A percentile compares a stretch with the other conserved stretches of the same genome.
phyloP scores from a whole-genome alignment of 2,329 filamentous ascomycete genomes.

The Aspergillus jensenii region DNA sequence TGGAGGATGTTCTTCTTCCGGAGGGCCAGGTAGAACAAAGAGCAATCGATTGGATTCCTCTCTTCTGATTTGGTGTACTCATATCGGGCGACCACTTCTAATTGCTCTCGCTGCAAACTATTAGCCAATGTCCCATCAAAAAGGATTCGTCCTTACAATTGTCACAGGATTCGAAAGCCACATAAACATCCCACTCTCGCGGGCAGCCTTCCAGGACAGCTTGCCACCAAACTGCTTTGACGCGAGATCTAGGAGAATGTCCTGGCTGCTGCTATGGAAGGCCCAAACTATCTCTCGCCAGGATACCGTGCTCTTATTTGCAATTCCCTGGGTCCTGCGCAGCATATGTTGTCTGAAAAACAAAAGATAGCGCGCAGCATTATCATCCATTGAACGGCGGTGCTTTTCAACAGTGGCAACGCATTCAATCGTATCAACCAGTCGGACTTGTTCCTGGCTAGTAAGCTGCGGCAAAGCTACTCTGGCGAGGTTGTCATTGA shows the following conservation, averaged over 20 bases:
- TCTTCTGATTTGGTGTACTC: conserved; percentile 87
- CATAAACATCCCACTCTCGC: conserved; percentile 88
- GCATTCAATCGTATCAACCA: conserved; percentile 83
- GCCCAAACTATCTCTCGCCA: conserved; percentile 54
- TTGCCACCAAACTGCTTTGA: conserved; percentile 74
- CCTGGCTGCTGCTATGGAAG: conserved; percentile 62
- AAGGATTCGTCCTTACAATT: conserved; percentile 59
- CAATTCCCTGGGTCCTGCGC: conserved; percentile 63
- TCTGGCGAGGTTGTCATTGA: conserved; percentile 75
- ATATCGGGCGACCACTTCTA: conserved; percentile 87
- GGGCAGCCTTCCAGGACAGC: conserved; percentile 80
- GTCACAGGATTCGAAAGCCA: conserved; percentile 80
- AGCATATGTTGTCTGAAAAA: conserved; percentile 82
- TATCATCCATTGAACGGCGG: conserved; percentile 83
- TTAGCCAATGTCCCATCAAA: conserved; percentile 11
- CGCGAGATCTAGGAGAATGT: conserved; percentile 83
- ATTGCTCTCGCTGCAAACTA: conserved; percentile 63
- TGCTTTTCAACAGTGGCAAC: conserved; percentile 82
- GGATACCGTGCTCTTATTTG: conserved; percentile 58
- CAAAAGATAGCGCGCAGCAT: conserved; percentile 81
- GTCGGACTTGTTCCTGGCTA: conserved; percentile 79
- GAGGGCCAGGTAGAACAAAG: conserved; percentile 85
- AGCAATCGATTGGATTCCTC: conserved; percentile 88
- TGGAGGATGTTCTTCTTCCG: conserved; percentile 87
- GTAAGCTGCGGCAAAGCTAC: conserved; percentile 78